These are phyloP conservation scores for Colletotrichum sp. DNA, from an alignment of 2,329 filamentous ascomycete species.

Conservation along the genomic window DNA sequence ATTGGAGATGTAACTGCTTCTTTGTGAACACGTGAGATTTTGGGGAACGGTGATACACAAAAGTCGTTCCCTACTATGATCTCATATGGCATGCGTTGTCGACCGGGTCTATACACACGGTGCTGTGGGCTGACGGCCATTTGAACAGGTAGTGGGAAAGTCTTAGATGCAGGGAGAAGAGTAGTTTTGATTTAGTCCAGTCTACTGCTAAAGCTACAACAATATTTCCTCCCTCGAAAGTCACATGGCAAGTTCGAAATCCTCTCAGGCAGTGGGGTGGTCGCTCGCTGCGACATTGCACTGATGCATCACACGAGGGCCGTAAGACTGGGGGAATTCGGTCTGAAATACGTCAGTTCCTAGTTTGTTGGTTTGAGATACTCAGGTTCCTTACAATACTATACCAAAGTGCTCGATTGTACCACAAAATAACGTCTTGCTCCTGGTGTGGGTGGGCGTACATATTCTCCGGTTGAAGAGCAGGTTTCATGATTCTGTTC, in stretches of 20 bases:
- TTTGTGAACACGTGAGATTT: not conserved
- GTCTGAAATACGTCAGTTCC: not conserved
- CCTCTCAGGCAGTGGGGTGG: not conserved
- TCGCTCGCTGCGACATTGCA: not conserved
- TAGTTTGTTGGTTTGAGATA: not conserved
- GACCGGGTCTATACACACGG: not conserved
- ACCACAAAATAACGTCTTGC: not conserved
- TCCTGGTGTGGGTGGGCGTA: not conserved
- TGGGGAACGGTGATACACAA: not conserved
- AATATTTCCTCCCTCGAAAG: not conserved
- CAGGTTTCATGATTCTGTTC: not conserved
- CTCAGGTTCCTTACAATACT: not conserved
- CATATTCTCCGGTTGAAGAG: not conserved
- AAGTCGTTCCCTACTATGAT: not conserved
- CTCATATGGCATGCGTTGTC: too few species aligned
- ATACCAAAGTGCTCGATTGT: not conserved
- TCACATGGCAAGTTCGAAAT: not conserved
- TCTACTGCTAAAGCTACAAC: not conserved
- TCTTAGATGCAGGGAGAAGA: not conserved
- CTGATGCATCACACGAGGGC: not conserved
- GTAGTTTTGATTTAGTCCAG: accelerated
- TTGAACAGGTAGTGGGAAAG: too few species aligned
- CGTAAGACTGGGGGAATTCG: not conserved
- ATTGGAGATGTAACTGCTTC: not conserved
- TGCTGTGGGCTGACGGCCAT: not conserved